A percentile compares a stretch with the other conserved stretches of the same genome.
Evolutionary conservation across 2,329 filamentous ascomycete species (phyloP).

Genomic region (Pestalotiopsis sp.): DNA sequence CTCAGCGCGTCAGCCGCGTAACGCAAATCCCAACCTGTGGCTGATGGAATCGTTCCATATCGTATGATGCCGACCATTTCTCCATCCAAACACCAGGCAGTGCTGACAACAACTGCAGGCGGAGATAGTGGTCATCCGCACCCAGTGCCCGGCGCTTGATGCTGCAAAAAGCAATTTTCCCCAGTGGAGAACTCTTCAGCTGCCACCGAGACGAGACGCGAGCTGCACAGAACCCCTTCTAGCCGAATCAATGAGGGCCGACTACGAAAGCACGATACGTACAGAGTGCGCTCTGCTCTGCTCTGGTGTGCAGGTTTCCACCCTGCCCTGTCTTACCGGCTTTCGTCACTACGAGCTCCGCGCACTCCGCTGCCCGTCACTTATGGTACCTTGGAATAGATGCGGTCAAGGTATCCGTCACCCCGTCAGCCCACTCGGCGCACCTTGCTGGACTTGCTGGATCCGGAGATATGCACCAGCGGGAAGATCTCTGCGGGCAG

Average conservation of each 20-base stretch:
- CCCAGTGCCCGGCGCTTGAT: not conserved
- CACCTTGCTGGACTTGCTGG: not conserved
- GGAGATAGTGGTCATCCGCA: not conserved
- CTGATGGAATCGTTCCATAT: constrained; percentile 4
- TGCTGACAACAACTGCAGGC: not conserved
- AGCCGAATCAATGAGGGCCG: not conserved
- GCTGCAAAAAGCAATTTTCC: not conserved
- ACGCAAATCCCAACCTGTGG: not conserved
- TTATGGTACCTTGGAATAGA: not conserved
- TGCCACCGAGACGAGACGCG: not conserved
- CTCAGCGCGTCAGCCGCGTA: constrained; percentile 1
- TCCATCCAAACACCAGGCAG: not conserved
- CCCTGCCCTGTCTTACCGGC: not conserved
- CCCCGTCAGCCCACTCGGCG: no score
- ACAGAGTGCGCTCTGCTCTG: no score
- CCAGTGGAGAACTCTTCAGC: not conserved
- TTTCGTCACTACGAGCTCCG: not conserved
- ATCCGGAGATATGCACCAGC: not conserved
- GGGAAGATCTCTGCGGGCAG: not conserved
- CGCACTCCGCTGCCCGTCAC: not conserved
- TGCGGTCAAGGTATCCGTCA: not conserved
- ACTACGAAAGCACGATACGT: not conserved
- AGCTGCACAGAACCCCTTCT: not conserved
- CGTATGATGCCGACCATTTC: constrained; percentile 1
- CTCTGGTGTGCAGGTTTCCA: not conserved